A percentile compares a stretch with the other conserved stretches of the same genome.
These are phyloP conservation scores for Mayamaea pseudoterrestris DNA, from an alignment of 108 stramenopile genomes.

Conservation along the genomic window DNA sequence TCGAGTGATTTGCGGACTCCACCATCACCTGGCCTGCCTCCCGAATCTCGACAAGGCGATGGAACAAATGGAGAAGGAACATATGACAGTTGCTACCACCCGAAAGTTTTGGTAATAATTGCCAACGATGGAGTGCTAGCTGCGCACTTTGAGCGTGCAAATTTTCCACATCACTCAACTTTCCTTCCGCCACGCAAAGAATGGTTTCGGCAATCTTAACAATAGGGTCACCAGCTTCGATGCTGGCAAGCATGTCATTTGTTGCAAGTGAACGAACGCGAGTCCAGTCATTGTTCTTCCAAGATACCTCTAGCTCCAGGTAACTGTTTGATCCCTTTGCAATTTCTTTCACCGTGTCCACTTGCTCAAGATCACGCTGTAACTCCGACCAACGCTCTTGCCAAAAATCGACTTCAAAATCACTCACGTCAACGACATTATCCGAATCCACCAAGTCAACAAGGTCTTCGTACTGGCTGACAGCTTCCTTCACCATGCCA, in stretches of 20 bases:
- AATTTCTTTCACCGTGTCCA: slow-evolving; percentile 70
- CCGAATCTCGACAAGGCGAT: slow-evolving; percentile 84
- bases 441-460: slow-evolving; percentile 30
- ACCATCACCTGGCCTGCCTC: slow-evolving; percentile 93
- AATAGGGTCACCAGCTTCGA: slow-evolving; percentile 49
- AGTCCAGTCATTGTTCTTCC: slow-evolving; percentile 85
- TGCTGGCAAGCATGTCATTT: slow-evolving; percentile 34
- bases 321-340: slow-evolving; percentile 40
- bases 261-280: slow-evolving; percentile 39
- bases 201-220: slow-evolving; percentile 69
- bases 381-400: slow-evolving; percentile 86
- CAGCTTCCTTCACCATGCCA: slow-evolving; percentile 52
- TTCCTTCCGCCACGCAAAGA: slow-evolving; percentile 73
- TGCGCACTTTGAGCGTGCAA: slow-evolving; percentile 80
- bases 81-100: slow-evolving; percentile 64
- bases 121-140: slow-evolving; percentile 64
- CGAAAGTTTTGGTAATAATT: slow-evolving; percentile 41
- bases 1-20: slow-evolving; percentile 67
- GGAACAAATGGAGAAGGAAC: slow-evolving; percentile 72
- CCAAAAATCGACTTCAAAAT: slow-evolving; percentile 77
- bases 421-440: slow-evolving; percentile 15
- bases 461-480: slow-evolving; percentile 41
- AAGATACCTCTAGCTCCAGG: slow-evolving; percentile 79
- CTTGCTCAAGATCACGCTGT: slow-evolving; percentile 79
- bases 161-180: slow-evolving; percentile 77